Evolutionary conservation across 2,329 filamentous ascomycete species (phyloP), one percentile per base, ranked within the genome.

Genomic region (Arthrobotrys musiformis): DNA sequence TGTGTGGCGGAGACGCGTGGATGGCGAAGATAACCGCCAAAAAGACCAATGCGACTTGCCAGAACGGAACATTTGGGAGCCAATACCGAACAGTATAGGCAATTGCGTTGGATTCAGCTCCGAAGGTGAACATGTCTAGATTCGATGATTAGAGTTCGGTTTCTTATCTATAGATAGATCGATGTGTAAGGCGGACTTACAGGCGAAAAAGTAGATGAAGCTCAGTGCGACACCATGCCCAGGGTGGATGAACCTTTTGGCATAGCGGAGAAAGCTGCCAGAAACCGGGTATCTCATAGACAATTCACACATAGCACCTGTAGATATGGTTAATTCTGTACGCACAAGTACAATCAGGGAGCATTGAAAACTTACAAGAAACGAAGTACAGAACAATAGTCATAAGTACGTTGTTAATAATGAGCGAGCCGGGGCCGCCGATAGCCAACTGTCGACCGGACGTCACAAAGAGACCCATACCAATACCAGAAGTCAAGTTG

Each of bases 401-500:
- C 85, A 82, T 79, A 89, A 90, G 35, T 85, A 85, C 28, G 35
- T 76, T 76, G 48, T 76, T 76, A 48, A 90, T 85, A 9, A 90
- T 83, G 79, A 89, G 85, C 2, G 87, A 88, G 0, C 86, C 88
- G 3, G 89, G 89, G 0, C 89, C 89, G 30, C 88, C 89, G 0
- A 85, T 89, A 0, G 88, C 85, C 42, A 90, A 82, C 2, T 88
- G 87, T 80, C 87, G 88, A 8, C 89, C 89, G 0, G 88, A 89
- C 30, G 89, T 89, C 4, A 91, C 84, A 79, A 90, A 90, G 2
- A 90, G 82, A 1, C 89, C 89, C 0, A 89, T 90, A 7, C 88
- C 87, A 54, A 89, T 89, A 0, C 87, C 89, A 37, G 87, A 87
- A 19, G 86, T 87, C 58, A 89, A 87, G 48, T 89, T 89, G 77